Evolutionary conservation across 139 green algal genomes (phyloP), one percentile per base, ranked within the genome.

Genomic region (Edaphochlamys debaryana): DNA sequence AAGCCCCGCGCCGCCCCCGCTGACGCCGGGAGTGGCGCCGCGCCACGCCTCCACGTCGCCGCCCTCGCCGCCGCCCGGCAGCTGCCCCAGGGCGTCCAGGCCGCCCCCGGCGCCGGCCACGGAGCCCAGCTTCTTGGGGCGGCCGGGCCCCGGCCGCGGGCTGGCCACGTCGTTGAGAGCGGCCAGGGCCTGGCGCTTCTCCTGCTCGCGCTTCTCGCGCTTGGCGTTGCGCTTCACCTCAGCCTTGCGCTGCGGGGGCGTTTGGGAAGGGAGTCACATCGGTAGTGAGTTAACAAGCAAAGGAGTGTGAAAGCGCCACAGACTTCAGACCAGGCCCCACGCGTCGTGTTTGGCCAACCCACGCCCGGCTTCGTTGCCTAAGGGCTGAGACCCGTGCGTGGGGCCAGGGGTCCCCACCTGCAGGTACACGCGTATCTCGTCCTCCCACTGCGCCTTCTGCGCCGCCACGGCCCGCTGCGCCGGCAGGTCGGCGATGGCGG

Each of bases 181-280:
- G 3, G 87, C 87, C 30, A 92, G 52, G n/a, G 92, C 89, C 75
- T 92, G 87, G 20, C 85, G 80, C 75, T 89, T 90, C 74, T 94
- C 87, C 73, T 85, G 69, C 78, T 96, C 94, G 1, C 93, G 88
- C 64, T 90, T 91, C 84, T 95, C 92, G 2, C 88, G 89, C 74
- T 95, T 93, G 37, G 85, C 58, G 40, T 87, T 80, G 9, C 94
- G 91, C 91, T 95, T 95, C n/a, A 88, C 52, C 71, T 95, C 92
- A 19, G 85, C 86, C 82, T 87, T 86, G 66, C 86, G 87, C 86
- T 93, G 84, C 62, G 77, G n/a, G 62, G 32, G 45, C 29, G n/a
- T n/a, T n/a, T n/a, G n/a, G n/a, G n/a, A n/a, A n/a, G n/a, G n/a
- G n/a, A n/a, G n/a, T n/a, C n/a, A n/a, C n/a, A n/a, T n/a, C n/a